Base-by-base conservation (phyloP, 78 protist genomes). In the Dictyostelium capitatum region DNA sequence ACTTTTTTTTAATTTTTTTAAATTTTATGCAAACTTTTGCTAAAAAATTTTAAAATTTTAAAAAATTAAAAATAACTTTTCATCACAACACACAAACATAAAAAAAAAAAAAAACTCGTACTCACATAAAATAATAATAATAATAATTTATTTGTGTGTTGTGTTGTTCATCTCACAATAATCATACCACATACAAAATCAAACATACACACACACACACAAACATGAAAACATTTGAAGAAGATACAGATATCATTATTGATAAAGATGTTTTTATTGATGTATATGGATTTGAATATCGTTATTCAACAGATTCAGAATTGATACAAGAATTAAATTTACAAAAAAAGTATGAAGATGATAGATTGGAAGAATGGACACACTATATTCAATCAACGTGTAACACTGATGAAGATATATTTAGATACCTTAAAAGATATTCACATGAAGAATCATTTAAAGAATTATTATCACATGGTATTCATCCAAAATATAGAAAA, bases 261-360 rank as follows among this genome's bases (percentile, higher is more conserved):
- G 79, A 73, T 46, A n/a, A n/a, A 37, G 65, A 82, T 67, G 62
- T 50, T n/a, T 83, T 56, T 64, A 20, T 65, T 11, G 93, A 87
- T 64, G 53, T 48, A 11, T 87, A 77, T 47, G 84, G 81, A 46
- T 87, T 87, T 48, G 65, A 64, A 37, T 87, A 87, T 51, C 30
- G 53, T 28, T 47, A 46, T 17, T 17, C 32, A 59, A 59, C 32
- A 23, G 48, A 64, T 50, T 15, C 23, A 3, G 59, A 59, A 20
- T 47, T 54, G 14, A 87, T 87, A 20, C 41, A 77, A n/a, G 59
- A 53, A 17, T 46, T 87, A 20, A 65, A 53, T 6, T 10, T 64
- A 47, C 83, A 79, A 54, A 59, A 59, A 74, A 43, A 32, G 20
- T 4, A 46, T 10, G 79, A 65, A 23, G 83, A 74, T 47, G 51